Evolutionary conservation across 495 filamentous ascomycete genomes (phyloP), one percentile per base, ranked within the genome.

Genomic region (Apiosordaria backusii): DNA sequence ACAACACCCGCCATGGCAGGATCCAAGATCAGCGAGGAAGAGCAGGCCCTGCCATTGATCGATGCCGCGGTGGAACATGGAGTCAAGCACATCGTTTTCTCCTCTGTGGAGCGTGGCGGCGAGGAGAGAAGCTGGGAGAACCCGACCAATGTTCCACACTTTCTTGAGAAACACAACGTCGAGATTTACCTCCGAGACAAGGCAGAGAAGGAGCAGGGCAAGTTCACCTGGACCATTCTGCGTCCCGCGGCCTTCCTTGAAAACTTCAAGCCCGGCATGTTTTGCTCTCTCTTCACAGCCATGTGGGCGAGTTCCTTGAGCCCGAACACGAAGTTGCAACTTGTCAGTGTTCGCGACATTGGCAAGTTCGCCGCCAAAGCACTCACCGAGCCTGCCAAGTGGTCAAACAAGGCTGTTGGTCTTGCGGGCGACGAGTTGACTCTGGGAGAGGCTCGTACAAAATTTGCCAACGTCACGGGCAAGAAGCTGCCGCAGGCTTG

Each of bases 201-300:
- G 65, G 77, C 82, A 25, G 69, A 70, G 4, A 72, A 63, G 21
- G 71, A 77, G 19, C 76, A 65, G n/a, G 68, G 69, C 22, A 65
- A 53, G 16, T 67, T 79, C 64, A 68, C 74, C 15, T 90, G 84
- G 79, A 85, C 84, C 16, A 84, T 89, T 40, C 72, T 89, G 4
- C 80, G 88, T 4, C 87, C 89, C 0, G 80, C 80, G 0, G 85
- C 85, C 0, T 92, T 91, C 78, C 80, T 90, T 69, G 89, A 92
- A 19, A 90, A 89, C 72, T 64, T 22, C 75, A 81, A 71, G 62
- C 78, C 77, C 1, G 74, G 80, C 50, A 81, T 88, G 69, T 72
- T 83, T 35, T 83, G 85, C 45, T 82, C 84, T 57, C 77, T 87
- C 0, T 88, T 92, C 69, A 81, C 85, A 0, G 77, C 81, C 26